These are phyloP conservation scores for Luvunga scandens DNA, from an alignment of 345 rosid genomes.

Conservation along the genomic window DNA sequence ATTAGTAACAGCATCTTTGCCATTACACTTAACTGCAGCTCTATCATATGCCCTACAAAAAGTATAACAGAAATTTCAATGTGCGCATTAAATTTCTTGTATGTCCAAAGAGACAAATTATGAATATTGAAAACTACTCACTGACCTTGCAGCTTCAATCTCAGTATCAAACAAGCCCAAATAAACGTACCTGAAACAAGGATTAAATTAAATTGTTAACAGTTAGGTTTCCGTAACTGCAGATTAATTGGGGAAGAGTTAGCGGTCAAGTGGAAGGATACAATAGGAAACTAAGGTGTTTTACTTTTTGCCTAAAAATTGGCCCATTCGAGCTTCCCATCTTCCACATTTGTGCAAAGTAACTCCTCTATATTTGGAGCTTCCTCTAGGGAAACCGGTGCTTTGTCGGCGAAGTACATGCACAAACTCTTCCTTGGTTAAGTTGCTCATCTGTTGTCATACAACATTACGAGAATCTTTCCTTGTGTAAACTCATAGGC, in stretches of 20 bases:
- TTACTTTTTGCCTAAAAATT: constrained; percentile 90
- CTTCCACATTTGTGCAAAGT: constrained; percentile 98
- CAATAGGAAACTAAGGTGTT: not conserved
- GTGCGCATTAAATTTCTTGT: not conserved
- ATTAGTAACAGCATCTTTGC: constrained; percentile 93
- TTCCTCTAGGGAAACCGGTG: constrained; percentile 93
- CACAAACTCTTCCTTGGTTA: constrained; percentile 92
- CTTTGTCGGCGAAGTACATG: constrained; percentile 95
- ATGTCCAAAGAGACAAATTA: not conserved
- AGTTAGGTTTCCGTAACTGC: not conserved
- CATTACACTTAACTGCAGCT: constrained; percentile 92
- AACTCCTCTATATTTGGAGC: constrained; percentile 95
- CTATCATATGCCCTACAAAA: constrained; percentile 68
- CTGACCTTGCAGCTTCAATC: constrained; percentile 87
- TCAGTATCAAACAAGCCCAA: constrained; percentile 93
- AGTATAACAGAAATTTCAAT: not conserved
- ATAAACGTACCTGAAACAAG: constrained; percentile 67
- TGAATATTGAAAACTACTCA: not conserved
- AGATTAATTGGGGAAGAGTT: not conserved
- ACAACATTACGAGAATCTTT: constrained; percentile 14
- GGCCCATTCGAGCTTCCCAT: constrained; percentile 99
- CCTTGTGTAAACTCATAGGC: constrained; percentile 15
- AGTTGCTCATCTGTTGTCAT: constrained; percentile 68
- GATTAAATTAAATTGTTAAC: not conserved
- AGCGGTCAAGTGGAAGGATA: not conserved